Evolutionary conservation across 352 stramenopile genomes (phyloP).

Genomic region (Pythium oligandrum): DNA sequence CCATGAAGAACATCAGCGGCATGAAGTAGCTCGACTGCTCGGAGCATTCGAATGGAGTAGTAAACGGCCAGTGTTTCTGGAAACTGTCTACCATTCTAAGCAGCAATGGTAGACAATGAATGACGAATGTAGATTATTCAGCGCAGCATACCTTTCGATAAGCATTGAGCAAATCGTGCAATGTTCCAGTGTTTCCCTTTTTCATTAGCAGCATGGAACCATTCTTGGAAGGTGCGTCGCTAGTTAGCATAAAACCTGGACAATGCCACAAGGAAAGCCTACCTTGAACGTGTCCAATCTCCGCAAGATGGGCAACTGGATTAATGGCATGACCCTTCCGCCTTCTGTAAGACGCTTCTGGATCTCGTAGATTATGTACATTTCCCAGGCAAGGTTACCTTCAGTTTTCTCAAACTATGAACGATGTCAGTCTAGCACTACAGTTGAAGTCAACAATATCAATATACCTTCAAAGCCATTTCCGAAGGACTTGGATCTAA

Average conservation of each 20-base stretch:
- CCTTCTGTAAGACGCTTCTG: background rate
- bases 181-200: conserved; percentile 55
- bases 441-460: background rate
- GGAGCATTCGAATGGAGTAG: conserved; percentile 80
- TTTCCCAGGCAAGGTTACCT: conserved; percentile 76
- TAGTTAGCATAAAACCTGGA: background rate
- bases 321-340: conserved; percentile 1
- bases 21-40: conserved; percentile 64
- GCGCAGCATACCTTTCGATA: conserved; percentile 60
- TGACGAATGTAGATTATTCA: background rate
- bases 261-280: background rate
- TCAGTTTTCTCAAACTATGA: conserved; percentile 63
- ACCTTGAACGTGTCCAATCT: conserved; percentile 63
- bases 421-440: background rate
- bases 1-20: conserved; percentile 61
- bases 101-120: background rate
- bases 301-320: conserved; percentile 37
- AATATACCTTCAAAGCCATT: conserved; percentile 63
- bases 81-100: conserved; percentile 44
- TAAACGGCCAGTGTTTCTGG: conserved; percentile 68
- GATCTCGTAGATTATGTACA: conserved; percentile 52
- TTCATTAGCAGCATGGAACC: conserved; percentile 72
- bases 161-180: conserved; percentile 73
- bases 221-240: conserved; percentile 35
- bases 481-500: conserved; percentile 14